These are phyloP conservation scores for Symbiotaphrina buchneri DNA, from an alignment of 495 filamentous ascomycete species.

Conservation along the genomic window DNA sequence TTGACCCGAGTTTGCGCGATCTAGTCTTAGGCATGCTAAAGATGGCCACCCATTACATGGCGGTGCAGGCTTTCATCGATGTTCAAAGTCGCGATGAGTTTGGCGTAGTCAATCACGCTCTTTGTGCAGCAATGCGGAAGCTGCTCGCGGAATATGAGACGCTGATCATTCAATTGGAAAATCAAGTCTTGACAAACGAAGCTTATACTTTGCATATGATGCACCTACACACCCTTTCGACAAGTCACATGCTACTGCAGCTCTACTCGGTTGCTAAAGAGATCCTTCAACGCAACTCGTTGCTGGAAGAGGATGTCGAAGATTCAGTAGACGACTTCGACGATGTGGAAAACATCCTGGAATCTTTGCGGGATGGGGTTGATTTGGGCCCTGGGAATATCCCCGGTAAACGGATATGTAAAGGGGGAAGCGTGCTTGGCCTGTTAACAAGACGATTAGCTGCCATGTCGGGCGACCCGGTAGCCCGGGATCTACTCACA, in stretches of 20 bases:
- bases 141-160: slow-evolving; percentile 82
- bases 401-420: slow-evolving; percentile 77
- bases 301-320: slow-evolving; percentile 69
- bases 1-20: slow-evolving; percentile 82
- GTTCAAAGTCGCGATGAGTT: slow-evolving; percentile 84
- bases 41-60: slow-evolving; percentile 85
- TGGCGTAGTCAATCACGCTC: slow-evolving; percentile 86
- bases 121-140: slow-evolving; percentile 83
- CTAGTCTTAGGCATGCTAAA: slow-evolving; percentile 73
- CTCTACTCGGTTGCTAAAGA: slow-evolving; percentile 74
- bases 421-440: slow-evolving; percentile 75
- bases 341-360: slow-evolving; percentile 73
- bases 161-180: slow-evolving; percentile 79
- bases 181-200: slow-evolving; percentile 67
- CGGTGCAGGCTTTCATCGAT: slow-evolving; percentile 81
- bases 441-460: slow-evolving; percentile 66
- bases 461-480: slow-evolving; percentile 80
- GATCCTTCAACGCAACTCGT: slow-evolving; percentile 62
- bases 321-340: slow-evolving; percentile 65
- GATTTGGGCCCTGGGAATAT: slow-evolving; percentile 55
- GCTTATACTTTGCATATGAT: slow-evolving; percentile 81
- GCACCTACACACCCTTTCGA: slow-evolving; percentile 76
- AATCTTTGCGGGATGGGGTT: slow-evolving; percentile 55
- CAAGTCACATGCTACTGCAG: slow-evolving; percentile 72
- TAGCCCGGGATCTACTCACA: slow-evolving; percentile 57